Evolutionary conservation across 2,329 filamentous ascomycete genomes (phyloP), one percentile per base, ranked within the genome.

Genomic region (Colletotrichum agaves): DNA sequence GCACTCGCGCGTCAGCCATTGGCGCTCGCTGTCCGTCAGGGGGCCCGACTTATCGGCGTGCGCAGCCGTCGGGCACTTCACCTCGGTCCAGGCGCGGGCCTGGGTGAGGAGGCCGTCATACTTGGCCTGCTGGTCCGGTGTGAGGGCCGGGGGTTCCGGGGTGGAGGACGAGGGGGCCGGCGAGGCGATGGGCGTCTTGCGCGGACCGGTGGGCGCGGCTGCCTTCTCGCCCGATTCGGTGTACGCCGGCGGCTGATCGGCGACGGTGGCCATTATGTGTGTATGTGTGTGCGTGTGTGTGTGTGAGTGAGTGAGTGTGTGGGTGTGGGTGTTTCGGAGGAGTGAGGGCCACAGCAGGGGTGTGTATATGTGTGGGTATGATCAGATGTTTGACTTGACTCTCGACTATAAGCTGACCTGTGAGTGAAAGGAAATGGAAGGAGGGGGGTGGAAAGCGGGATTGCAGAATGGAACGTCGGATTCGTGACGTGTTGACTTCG

Each of bases 1-100:
- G 77, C 95, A 98, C 78, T 99, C 96, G 71, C 90, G 89, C 12
- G 94, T 97, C 72, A 99, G 86, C 90, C 93, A 99, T 82, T 96
- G 89, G 75, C 89, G 91, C 81, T 99, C 96, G 57, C 84, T 82
- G 66, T 97, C 93, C 57, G 88, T 90, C 66, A 98, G 81, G 2
- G 93, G 89, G 2, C 88, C 87, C 8, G 78, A 85, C 69, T 85
- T 84, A 69, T 79, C 90, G 61, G 87, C 86, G 6, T 82, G 75
- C 19, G 89, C 88, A 44, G 87, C 47, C 23, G 47, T 50, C 47
- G 27, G 33, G 61, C 64, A 67, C 37, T 88, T 89, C 27, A 97
- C 81, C 10, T 89, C 88, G 12, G 86, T 88, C 91, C 94, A 97
- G 73, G 82, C 81, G 71, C 87, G 90, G 49, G 90, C 93, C 60